Conservation (phyloP, 306 rosid genomes). For the Elaeagnus macrophylla region DNA sequence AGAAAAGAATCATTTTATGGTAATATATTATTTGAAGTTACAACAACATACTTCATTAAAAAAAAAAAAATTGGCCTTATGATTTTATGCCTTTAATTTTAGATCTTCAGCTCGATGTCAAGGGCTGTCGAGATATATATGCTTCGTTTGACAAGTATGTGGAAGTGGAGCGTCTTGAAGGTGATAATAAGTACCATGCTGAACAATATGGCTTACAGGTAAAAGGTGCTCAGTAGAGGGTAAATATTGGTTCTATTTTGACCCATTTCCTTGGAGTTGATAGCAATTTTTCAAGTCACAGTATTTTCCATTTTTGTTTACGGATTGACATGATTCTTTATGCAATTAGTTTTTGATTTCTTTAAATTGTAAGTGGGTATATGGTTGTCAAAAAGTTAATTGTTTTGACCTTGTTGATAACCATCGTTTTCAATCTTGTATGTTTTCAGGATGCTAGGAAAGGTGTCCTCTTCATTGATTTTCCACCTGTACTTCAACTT, state of each 20-base stretch:
- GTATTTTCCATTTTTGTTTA: too few species aligned
- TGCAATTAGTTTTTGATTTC: too few species aligned
- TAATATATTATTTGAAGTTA: constrained; percentile 20
- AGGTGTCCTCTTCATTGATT: constrained; percentile 89
- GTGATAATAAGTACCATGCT: constrained; percentile 93
- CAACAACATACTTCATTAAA: background rate
- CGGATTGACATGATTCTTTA: too few species aligned
- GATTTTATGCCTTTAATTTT: constrained; percentile 16
- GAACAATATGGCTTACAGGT: constrained; percentile 98
- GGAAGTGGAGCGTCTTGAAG: constrained; percentile 97
- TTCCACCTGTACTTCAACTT: constrained; percentile 98
- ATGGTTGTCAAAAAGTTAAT: too few species aligned
- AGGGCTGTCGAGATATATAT: constrained; percentile 94
- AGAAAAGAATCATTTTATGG: constrained; percentile 99
- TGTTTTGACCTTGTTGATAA: too few species aligned
- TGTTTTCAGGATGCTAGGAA: constrained; percentile 89
- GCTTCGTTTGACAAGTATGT: constrained; percentile 98
- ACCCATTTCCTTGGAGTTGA: too few species aligned
- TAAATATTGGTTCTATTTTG: background rate
- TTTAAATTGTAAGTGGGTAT: too few species aligned
- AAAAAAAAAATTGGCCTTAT: constrained; percentile 7
- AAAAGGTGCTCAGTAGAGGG: background rate
- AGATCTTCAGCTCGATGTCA: constrained; percentile 99
- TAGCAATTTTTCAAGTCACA: too few species aligned
- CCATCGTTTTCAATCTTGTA: background rate